phyloP scores from a whole-genome alignment of 2,329 filamentous ascomycete genomes.

The Colletotrichum abscissum region DNA sequence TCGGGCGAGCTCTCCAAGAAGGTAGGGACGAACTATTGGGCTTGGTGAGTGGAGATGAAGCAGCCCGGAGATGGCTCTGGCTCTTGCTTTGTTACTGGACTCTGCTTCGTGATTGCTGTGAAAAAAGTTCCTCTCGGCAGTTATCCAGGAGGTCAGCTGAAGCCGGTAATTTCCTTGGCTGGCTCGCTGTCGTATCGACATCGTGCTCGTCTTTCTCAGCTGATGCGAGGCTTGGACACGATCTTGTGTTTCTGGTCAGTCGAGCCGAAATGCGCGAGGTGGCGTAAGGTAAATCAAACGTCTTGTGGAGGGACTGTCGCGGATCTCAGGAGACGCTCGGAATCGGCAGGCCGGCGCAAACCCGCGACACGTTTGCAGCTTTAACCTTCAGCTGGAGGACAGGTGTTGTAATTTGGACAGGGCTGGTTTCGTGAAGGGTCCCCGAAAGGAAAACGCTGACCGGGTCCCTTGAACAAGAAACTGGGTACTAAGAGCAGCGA shows the following conservation, averaged over 20 bases:
- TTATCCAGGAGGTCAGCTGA: neutral
- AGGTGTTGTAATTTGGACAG: constrained; percentile 23
- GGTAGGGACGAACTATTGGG: constrained; percentile 34
- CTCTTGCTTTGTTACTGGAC: neutral
- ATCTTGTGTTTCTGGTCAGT: neutral
- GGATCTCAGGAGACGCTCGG: constrained; percentile 35
- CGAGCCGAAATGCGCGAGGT: neutral
- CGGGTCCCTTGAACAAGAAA: neutral
- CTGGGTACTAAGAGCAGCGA: neutral
- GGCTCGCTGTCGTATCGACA: neutral
- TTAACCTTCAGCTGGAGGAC: constrained; percentile 20
- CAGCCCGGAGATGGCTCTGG: constrained; percentile 20
- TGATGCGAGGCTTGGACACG: constrained; percentile 7
- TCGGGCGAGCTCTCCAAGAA: constrained; percentile 16
- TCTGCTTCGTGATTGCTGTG: neutral
- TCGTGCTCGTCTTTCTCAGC: neutral
- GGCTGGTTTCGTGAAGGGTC: constrained; percentile 1
- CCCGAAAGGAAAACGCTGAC: neutral
- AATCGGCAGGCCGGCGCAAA: constrained; percentile 17
- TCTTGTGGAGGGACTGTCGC: constrained; percentile 25
- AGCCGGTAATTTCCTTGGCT: constrained; percentile 11
- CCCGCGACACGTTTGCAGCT: constrained; percentile 26
- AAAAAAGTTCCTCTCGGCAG: constrained; percentile 2
- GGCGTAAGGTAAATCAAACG: constrained; percentile 30
- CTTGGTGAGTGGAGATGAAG: constrained; percentile 27